Evolutionary conservation across 805 yeast genomes (phyloP).

Genomic region (Metschnikowia vanudenii): DNA sequence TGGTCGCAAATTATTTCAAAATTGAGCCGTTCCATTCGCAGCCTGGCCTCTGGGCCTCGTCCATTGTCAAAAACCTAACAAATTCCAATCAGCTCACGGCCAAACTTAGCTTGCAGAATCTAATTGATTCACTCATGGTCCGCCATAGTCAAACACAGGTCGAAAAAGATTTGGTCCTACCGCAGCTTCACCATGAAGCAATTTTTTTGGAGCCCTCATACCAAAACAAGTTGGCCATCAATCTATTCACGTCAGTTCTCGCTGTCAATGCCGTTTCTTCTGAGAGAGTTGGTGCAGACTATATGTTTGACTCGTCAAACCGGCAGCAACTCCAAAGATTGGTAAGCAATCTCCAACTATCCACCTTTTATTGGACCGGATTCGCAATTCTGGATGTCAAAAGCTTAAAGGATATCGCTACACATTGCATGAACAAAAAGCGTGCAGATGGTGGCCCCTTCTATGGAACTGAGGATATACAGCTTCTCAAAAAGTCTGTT

Average conservation of each 20-base stretch:
- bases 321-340: constrained; percentile 52
- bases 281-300: constrained; percentile 63
- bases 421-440: constrained; percentile 41
- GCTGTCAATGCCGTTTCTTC: constrained; percentile 75
- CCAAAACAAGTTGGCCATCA: constrained; percentile 59
- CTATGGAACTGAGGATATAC: constrained; percentile 39
- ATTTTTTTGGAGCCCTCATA: constrained; percentile 60
- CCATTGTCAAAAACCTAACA: constrained; percentile 50
- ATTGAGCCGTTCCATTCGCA: constrained; percentile 57
- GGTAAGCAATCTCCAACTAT: constrained; percentile 59
- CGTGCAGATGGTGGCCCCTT: constrained; percentile 20
- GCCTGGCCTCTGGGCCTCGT: constrained; percentile 46
- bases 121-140: constrained; percentile 51
- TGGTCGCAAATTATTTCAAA: constrained; percentile 52
- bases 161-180: constrained; percentile 54
- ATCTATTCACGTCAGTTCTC: constrained; percentile 62
- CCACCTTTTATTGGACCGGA: constrained; percentile 77
- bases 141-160: constrained; percentile 57
- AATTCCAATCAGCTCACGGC: constrained; percentile 38
- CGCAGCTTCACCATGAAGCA: constrained; percentile 57
- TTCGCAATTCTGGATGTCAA: constrained; percentile 59
- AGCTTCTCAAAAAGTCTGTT: constrained; percentile 44
- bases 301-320: constrained; percentile 66
- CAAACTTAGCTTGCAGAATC: constrained; percentile 36
- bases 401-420: constrained; percentile 49